Evolutionary conservation across 495 filamentous ascomycete species (phyloP).

Genomic region (Aspergillus kassunensis): DNA sequence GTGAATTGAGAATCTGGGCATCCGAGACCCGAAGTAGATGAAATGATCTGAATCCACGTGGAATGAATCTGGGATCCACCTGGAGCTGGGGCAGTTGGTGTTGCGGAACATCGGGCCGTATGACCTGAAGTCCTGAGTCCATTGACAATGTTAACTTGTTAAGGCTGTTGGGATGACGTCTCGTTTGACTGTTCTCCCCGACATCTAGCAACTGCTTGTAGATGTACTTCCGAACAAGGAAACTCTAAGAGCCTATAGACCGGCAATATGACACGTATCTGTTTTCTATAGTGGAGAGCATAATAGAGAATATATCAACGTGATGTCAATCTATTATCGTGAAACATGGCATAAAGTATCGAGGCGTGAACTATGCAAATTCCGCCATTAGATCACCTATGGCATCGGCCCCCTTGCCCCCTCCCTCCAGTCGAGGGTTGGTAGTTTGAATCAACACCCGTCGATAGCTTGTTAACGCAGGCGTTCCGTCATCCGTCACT

Average conservation of each 20-base stretch:
- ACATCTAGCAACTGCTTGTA: too few species aligned
- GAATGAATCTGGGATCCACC: too few species aligned
- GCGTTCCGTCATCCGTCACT: slow-evolving; percentile 34
- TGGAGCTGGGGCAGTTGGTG: background rate
- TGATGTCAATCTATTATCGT: too few species aligned
- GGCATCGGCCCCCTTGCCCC: slow-evolving; percentile 5
- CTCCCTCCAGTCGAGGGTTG: slow-evolving; percentile 13
- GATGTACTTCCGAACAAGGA: background rate
- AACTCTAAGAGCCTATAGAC: background rate
- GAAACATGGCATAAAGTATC: background rate
- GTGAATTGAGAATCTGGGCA: background rate
- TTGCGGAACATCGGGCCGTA: background rate
- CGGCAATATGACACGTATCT: too few species aligned
- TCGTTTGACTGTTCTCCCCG: too few species aligned
- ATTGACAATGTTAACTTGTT: too few species aligned
- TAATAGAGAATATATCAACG: too few species aligned
- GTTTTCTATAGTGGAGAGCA: too few species aligned
- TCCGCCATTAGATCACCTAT: slow-evolving; percentile 6
- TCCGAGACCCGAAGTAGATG: background rate
- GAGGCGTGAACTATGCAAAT: background rate
- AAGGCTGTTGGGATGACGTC: too few species aligned
- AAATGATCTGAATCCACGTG: background rate
- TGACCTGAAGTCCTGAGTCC: background rate
- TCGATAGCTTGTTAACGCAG: slow-evolving; percentile 35
- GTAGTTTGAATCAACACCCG: slow-evolving; percentile 39